Evolutionary conservation across 2,329 filamentous ascomycete species (phyloP), one percentile per base, ranked within the genome.

Genomic region (Penicillium sp.): DNA sequence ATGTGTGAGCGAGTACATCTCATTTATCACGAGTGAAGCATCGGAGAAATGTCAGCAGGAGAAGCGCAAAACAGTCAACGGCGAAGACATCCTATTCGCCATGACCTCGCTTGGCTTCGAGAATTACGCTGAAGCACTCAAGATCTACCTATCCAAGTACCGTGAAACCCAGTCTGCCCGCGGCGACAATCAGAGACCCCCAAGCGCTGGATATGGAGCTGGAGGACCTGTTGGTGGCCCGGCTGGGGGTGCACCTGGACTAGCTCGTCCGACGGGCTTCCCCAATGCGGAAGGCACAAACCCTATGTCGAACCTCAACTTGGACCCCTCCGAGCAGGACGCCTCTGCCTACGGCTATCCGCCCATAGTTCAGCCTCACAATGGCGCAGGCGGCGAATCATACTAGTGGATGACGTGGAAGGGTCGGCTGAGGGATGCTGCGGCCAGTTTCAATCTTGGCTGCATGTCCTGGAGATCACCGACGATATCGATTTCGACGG

Each of bases 31-130:
- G 33, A 97, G 93, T 76, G 94, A 99, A 84, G 94, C 94, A 25
- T 97, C 94, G 62, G 94, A 99, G 78, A 99, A 99, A 78, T 99
- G 94, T 73, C 94, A 99, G 75, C 94, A 97, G 77, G 94, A 99
- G 78, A 99, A 99, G 83, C 87, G 94, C 70, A 99, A 99, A 82
- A 99, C 94, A 0, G 94, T 99, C 66, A 99, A 99, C 72, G 94
- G 94, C 67, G 94, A 99, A 77, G 94, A 99, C 71, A 99, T 99
- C 59, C 81, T 99, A 45, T 99, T 97, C 73, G 94, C 94, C 61
- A 99, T 99, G 94, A 97, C 94, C 8, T 99, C 94, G 31, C 84
- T 99, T 36, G 94, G 94, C 1, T 99, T 99, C 75, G 94, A 99
- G 78, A 99, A 99, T 78, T 99, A 99, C 75, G 90, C 93, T 27